Evolutionary conservation across 441 rosid species (phyloP), one percentile per base, ranked within the genome.

Genomic region (Gossypium davidsonii): DNA sequence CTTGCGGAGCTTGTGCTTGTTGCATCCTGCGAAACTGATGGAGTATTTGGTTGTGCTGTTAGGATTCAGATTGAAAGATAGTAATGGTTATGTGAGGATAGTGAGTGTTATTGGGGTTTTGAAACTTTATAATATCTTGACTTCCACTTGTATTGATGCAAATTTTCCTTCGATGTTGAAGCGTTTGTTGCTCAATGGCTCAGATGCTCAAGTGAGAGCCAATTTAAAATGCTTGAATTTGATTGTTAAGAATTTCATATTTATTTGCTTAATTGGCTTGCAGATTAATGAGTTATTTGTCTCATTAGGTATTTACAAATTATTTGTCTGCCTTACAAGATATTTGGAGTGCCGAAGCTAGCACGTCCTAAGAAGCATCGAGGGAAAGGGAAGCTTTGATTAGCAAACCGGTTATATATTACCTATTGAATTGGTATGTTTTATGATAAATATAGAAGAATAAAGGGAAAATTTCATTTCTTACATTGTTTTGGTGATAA

Each of bases 31-130:
- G 0, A 95, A 95, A 79, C 82, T 92, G 68, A 98, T 92, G 75
- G 99, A 95, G 86, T 92, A 92, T 84, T 82, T 92, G 88, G 93
- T 95, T 31, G 97, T 97, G 67, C 98, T 97, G n/a, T 78, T 95
- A 79, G 91, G 83, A 57, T 81, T 87, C 4, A 93, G 98, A 42
- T 83, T 92, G 70, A 92, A 87, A 85, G 98, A 95, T 67, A 83
- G 67, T 70, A 95, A 89, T 78, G 85, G 83, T 84, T 92, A 95
- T 79, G 97, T 95, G 79, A 91, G 99, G 80, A 83, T 65, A 0
- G 91, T 95, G 62, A 96, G 97, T 17, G 99, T 92, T 6, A 83
- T 87, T 72, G 98, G 99, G 78, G 93, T 88, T 51, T 77, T 92
- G 76, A 95, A 95, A 79, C 83, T 92, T 70, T 92, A 91, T 84